Percentiles rank a stretch among this genome's conserved stretches.
phyloP scores from a whole-genome alignment of 2,329 filamentous ascomycete species.

The Fusarium longipes region DNA sequence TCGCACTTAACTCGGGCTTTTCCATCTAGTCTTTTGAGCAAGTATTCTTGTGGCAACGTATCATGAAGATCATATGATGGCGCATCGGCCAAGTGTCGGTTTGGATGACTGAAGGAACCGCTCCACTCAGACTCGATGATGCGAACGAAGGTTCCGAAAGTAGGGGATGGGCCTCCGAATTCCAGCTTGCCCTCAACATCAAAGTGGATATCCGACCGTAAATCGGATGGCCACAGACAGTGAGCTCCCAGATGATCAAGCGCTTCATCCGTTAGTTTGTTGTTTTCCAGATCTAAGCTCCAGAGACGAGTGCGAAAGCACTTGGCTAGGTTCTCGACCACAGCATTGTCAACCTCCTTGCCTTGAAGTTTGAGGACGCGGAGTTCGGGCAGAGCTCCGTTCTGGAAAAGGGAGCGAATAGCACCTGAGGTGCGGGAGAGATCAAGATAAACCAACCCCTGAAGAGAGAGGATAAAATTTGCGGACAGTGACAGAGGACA shows the following conservation, averaged over 20 bases:
- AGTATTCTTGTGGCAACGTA: slow-evolving; percentile 32
- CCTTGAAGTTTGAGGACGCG: slow-evolving; percentile 63
- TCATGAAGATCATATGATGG: slow-evolving; percentile 51
- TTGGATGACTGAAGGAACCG: slow-evolving; percentile 56
- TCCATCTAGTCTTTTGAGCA: slow-evolving; percentile 50
- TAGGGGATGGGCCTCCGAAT: slow-evolving; percentile 45
- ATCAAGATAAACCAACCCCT: slow-evolving; percentile 63
- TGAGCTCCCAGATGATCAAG: slow-evolving; percentile 49
- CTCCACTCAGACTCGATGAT: slow-evolving; percentile 63
- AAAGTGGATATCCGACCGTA: slow-evolving; percentile 55
- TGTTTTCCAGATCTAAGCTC: slow-evolving; percentile 67
- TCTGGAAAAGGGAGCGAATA: slow-evolving; percentile 51
- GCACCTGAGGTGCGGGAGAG: slow-evolving; percentile 62
- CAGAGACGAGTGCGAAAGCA: slow-evolving; percentile 60
- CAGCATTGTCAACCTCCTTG: slow-evolving; percentile 59
- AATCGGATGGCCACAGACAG: slow-evolving; percentile 50
- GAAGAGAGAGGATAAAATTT: slow-evolving; percentile 56
- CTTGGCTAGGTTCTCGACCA: slow-evolving; percentile 45
- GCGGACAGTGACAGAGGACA: slow-evolving; percentile 55
- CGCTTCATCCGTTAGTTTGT: slow-evolving; percentile 61
- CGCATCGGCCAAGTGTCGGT: slow-evolving; percentile 61
- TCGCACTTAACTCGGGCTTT: slow-evolving; percentile 42
- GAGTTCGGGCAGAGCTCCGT: slow-evolving; percentile 57
- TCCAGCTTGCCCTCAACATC: slow-evolving; percentile 60
- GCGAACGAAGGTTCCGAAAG: slow-evolving; percentile 57